Percentiles rank a stretch among this genome's conserved stretches.
Evolutionary conservation across 2,329 filamentous ascomycete genomes (phyloP).

Genomic region (Didymella exigua): DNA sequence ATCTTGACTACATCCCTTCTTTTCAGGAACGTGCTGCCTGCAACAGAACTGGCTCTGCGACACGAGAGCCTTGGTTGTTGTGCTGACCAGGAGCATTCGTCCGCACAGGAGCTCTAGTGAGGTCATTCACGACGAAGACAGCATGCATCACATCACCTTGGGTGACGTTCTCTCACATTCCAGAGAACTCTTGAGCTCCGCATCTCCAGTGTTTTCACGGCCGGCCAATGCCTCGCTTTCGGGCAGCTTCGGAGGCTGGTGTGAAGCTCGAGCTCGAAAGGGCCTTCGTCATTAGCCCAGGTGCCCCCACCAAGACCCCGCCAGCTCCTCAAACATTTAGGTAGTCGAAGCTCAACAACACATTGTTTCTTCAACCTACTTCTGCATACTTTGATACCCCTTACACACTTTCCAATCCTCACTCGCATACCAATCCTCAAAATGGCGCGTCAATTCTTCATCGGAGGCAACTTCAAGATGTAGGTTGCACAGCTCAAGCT

Average conservation of each 20-base stretch:
- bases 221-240: slow-evolving; percentile 25
- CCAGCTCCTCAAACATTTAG: slow-evolving; percentile 34
- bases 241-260: slow-evolving; percentile 13
- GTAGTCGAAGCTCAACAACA: slow-evolving; percentile 37
- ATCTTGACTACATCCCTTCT: too few species aligned
- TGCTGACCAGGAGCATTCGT: too few species aligned
- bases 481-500: slow-evolving; percentile 50
- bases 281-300: slow-evolving; percentile 28
- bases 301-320: slow-evolving; percentile 33
- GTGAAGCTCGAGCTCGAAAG: slow-evolving; percentile 23
- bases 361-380: slow-evolving; percentile 24
- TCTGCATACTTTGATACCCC: slow-evolving; percentile 13
- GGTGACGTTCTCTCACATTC: slow-evolving; percentile 13
- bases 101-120: too few species aligned
- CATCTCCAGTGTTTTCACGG: slow-evolving; percentile 38
- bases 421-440: slow-evolving; percentile 52
- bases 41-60: not conserved
- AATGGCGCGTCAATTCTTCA: slow-evolving; percentile 96
- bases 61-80: too few species aligned
- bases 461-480: slow-evolving; percentile 99
- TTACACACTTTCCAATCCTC: slow-evolving; percentile 6
- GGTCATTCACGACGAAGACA: not conserved
- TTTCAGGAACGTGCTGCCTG: too few species aligned
- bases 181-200: slow-evolving; percentile 19
- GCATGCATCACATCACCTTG: slow-evolving; percentile 4